Evolutionary conservation across 495 filamentous ascomycete species (phyloP), one percentile per base, ranked within the genome.

Genomic region (Opeltia flavorubescens): DNA sequence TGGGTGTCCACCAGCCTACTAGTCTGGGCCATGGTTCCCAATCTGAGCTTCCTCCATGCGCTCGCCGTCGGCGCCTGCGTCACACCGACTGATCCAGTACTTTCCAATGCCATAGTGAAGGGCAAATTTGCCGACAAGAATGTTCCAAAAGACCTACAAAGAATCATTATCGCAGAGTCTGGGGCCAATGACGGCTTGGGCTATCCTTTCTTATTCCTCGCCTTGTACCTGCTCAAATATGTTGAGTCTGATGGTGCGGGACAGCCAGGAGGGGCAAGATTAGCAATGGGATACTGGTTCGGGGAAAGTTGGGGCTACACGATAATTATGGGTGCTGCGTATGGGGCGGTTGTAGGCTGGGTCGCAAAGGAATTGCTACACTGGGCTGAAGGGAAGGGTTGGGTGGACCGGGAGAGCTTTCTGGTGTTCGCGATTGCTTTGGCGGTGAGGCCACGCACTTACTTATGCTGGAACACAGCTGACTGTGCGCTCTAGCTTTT

Each of bases 91-190:
- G 89, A 96, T 58, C 89, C 89, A 0, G 80, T 95, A 21, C 66
- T 95, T 26, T 88, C 84, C 23, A 89, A 91, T 50, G 81, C 81
- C 2, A 93, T 94, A 47, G 86, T 95, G 38, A 94, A 94, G 66
- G 89, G 89, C 33, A 89, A 84, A 53, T 94, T 93, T 52, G 88
- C 88, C 11, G 87, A 94, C 47, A 82, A 86, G 54, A 83, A 94
- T 63, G 77, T 94, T 13, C 86, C 86, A 2, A 81, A 76, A 49
- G 70, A 76, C 7, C 60, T 94, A 52, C 86, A 89, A 68, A 75
- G 77, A 43, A 84, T 94, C 49, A 88, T 94, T 53, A 75, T 87
- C 38, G 87, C 86, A 0, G 86, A 95, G 64, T 85, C 80, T 0
- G 88, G 88, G 2, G 83, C 86, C 2, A 94, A 93, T 60, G 86